These are phyloP conservation scores for Termitomyces sp. DNA, from an alignment of 1,284 basidiomycete genomes.

Conservation along the genomic window DNA sequence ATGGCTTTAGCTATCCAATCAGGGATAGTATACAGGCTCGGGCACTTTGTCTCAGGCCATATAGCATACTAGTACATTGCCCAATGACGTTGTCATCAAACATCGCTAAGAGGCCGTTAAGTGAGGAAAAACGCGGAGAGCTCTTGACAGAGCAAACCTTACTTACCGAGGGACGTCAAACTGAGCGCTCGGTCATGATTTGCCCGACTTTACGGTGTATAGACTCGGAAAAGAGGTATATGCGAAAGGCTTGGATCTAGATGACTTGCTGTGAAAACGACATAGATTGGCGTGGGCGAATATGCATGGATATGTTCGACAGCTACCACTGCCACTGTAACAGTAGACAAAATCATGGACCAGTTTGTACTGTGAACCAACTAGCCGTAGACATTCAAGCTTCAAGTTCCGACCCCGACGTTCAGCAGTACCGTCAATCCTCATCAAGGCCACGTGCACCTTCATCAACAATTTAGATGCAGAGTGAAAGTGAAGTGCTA, in stretches of 20 bases:
- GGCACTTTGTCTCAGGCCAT: neutral
- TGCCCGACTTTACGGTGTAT: conserved; percentile 6
- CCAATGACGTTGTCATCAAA: neutral
- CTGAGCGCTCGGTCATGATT: conserved; percentile 7
- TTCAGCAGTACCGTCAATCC: neutral
- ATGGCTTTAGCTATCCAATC: conserved; percentile 5
- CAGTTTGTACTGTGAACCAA: neutral
- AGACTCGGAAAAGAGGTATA: neutral
- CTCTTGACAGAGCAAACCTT: neutral
- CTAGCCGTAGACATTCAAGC: neutral
- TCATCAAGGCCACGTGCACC: neutral
- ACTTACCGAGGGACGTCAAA: neutral
- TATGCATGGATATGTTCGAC: neutral
- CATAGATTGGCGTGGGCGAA: neutral
- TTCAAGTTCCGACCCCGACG: too few species aligned
- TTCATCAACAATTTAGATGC: neutral
- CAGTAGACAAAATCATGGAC: neutral
- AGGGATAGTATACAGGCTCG: neutral
- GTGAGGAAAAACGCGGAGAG: neutral
- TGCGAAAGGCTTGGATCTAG: neutral
- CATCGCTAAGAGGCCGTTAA: neutral
- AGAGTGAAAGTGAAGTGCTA: neutral
- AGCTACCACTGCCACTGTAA: neutral
- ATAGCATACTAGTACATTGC: neutral
- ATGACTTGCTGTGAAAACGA: neutral